These are phyloP conservation scores for Salix dunnii DNA, from an alignment of 345 rosid genomes.

Conservation along the genomic window DNA sequence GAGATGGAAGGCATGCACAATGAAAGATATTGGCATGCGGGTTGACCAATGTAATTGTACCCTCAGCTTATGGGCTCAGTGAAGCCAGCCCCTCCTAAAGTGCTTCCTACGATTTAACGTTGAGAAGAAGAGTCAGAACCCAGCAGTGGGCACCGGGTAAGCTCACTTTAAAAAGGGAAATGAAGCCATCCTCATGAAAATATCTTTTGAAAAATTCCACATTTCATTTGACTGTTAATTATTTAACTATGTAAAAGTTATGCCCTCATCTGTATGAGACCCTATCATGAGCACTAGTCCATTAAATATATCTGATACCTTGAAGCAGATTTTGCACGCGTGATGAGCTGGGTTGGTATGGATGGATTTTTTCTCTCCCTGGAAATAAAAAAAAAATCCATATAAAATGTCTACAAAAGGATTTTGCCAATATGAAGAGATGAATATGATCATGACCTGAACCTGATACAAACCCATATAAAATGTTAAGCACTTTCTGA, in stretches of 20 bases:
- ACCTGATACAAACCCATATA: not conserved
- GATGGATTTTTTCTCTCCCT: no score
- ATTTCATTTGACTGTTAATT: not conserved
- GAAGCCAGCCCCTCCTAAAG: not conserved
- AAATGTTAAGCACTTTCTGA: conserved; percentile 4
- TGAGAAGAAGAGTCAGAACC: not conserved
- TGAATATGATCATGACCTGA: not conserved
- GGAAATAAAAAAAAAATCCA: no score
- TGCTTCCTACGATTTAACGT: not conserved
- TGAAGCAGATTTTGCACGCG: not conserved
- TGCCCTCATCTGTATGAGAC: not conserved
- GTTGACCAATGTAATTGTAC: not conserved
- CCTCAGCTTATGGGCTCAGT: not conserved
- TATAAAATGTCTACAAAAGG: no score
- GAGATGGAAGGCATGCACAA: conserved; percentile 12
- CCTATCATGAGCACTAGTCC: not conserved
- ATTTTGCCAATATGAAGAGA: not conserved
- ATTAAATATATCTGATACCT: not conserved
- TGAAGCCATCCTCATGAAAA: not conserved
- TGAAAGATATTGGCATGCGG: not conserved
- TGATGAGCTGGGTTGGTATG: not conserved
- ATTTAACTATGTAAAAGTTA: not conserved
- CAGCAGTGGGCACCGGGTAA: not conserved
- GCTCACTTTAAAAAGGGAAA: not conserved
- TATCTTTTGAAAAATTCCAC: not conserved